Percentiles rank a stretch among this genome's conserved stretches.
These are phyloP conservation scores for Vigna unguiculata DNA, from an alignment of 306 rosid genomes.

Conservation along the genomic window DNA sequence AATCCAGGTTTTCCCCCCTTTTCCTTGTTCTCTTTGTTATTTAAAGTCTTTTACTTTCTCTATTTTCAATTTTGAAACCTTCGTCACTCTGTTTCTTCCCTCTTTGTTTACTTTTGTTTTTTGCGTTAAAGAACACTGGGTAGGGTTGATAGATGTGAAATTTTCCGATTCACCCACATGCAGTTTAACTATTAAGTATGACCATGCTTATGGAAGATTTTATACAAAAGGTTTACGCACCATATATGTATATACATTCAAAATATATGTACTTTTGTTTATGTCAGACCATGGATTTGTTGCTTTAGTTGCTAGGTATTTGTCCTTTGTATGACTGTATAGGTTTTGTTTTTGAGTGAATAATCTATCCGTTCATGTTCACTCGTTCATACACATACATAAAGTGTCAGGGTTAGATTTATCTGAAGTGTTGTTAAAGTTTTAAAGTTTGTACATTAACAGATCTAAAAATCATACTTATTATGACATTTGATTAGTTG, in stretches of 20 bases:
- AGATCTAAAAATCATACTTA: too few relatives aligned
- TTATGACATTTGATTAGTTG: neutral
- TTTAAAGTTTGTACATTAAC: neutral
- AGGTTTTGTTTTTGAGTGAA: neutral
- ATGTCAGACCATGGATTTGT: neutral
- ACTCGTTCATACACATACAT: too few relatives aligned
- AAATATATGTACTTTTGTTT: neutral
- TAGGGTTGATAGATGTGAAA: neutral
- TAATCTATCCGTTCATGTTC: too few relatives aligned
- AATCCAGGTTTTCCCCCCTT: conserved; percentile 61
- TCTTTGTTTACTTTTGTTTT: neutral
- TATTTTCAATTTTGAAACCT: neutral
- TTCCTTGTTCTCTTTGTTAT: neutral
- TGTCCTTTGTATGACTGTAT: neutral
- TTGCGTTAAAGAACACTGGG: neutral
- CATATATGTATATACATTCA: too few relatives aligned
- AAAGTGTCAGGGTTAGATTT: neutral
- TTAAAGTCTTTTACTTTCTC: neutral
- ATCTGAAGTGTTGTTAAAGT: neutral
- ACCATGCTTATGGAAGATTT: neutral
- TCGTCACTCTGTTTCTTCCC: neutral
- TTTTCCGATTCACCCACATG: neutral
- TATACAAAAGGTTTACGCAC: neutral
- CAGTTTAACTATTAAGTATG: neutral
- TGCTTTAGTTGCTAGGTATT: neutral